phyloP scores from a whole-genome alignment of 169 alveolate species.

The Cryptosporidium sp. region DNA sequence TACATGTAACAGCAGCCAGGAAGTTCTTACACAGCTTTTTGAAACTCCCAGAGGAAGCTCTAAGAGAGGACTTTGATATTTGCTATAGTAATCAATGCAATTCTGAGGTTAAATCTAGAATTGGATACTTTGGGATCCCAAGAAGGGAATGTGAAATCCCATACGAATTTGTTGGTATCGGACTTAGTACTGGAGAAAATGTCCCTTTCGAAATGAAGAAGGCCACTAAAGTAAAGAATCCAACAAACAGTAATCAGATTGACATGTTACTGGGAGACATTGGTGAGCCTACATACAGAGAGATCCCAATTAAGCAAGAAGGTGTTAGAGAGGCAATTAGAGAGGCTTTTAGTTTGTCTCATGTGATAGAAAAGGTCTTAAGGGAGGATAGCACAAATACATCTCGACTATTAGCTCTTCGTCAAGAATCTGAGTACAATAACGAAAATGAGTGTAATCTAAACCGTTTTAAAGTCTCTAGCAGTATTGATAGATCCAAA shows the following conservation, averaged over 20 bases:
- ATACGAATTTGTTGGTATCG: slow-evolving; percentile 49
- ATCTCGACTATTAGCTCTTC: too few species aligned
- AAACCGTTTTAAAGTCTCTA: neutral
- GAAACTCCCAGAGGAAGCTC: neutral
- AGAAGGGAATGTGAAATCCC: slow-evolving; percentile 45
- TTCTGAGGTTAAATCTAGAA: neutral
- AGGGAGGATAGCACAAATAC: neutral
- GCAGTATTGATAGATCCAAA: neutral
- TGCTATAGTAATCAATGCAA: slow-evolving; percentile 45
- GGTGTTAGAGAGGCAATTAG: neutral
- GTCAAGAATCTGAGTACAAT: neutral
- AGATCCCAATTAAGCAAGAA: slow-evolving; percentile 19
- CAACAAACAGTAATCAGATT: neutral
- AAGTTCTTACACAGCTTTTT: slow-evolving; percentile 25
- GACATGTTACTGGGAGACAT: neutral
- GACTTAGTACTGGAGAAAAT: neutral
- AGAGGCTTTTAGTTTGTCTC: slow-evolving; percentile 3
- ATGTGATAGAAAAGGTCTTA: neutral
- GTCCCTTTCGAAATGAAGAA: slow-evolving; percentile 52
- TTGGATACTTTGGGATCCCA: slow-evolving; percentile 27
- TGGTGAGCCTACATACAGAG: slow-evolving; percentile 70
- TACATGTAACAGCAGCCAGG: slow-evolving; percentile 50
- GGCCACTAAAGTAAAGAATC: neutral
- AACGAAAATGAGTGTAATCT: neutral
- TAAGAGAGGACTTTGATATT: slow-evolving; percentile 17